Conservation (phyloP, 2,329 filamentous ascomycete species). For the Diaporthe citri region DNA sequence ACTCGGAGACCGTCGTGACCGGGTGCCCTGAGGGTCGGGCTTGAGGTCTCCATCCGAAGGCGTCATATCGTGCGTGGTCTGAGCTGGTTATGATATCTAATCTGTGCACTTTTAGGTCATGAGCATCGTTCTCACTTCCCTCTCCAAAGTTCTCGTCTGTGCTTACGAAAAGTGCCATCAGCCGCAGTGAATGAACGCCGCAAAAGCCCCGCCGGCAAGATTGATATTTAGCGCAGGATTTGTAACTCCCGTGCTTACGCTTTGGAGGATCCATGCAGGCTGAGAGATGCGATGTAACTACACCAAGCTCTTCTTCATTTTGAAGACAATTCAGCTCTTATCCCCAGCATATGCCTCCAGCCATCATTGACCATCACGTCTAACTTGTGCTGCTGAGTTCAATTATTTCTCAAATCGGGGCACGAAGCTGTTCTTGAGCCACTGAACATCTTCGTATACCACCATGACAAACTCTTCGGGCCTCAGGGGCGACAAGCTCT, state of each 20-base stretch:
- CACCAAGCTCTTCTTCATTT: not conserved
- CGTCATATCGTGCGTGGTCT: not conserved
- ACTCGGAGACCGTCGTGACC: not conserved
- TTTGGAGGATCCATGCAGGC: not conserved
- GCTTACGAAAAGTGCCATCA: not conserved
- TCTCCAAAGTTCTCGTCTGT: not conserved
- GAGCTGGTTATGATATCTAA: not conserved
- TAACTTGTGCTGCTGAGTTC: not conserved
- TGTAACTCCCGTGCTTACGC: not conserved
- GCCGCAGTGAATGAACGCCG: not conserved
- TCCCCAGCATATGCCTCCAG: not conserved
- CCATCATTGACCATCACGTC: not conserved
- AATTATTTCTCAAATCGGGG: too few relatives aligned
- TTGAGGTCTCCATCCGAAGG: not conserved
- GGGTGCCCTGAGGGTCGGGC: not conserved
- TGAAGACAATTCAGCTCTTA: not conserved
- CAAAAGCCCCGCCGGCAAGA: not conserved
- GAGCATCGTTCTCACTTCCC: too few relatives aligned
- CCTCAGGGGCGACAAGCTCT: slow-evolving; percentile 2
- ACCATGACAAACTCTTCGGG: not conserved
- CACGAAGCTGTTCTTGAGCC: too few relatives aligned
- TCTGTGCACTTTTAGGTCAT: too few relatives aligned
- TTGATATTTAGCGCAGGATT: not conserved
- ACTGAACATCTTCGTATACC: too few relatives aligned
- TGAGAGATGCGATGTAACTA: not conserved